These are phyloP conservation scores for Candida coquimbonensis DNA, from an alignment of 805 yeast genomes.

Conservation along the genomic window DNA sequence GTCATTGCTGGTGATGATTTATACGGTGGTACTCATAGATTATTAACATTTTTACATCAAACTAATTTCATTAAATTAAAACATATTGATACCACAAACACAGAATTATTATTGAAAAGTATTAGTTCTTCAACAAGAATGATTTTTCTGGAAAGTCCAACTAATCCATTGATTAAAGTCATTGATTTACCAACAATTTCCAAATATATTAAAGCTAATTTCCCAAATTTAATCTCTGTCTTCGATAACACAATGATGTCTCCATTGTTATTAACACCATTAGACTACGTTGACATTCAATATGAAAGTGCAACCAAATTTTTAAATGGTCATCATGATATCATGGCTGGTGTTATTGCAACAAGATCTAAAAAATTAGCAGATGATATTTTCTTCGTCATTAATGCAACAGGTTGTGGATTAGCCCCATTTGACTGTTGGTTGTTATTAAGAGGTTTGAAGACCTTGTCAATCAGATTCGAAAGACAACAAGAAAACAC, in stretches of 20 bases:
- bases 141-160: conserved; percentile 86
- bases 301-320: conserved; percentile 94
- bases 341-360: conserved; percentile 93
- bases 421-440: conserved; percentile 89
- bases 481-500: conserved; percentile 87
- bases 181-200: conserved; percentile 70
- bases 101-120: conserved; percentile 50
- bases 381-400: conserved; percentile 61
- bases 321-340: conserved; percentile 90
- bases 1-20: conserved; percentile 92
- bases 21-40: conserved; percentile 89
- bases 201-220: conserved; percentile 55
- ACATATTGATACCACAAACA: conserved; percentile 78
- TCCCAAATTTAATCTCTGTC: conserved; percentile 65
- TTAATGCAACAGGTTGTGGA: conserved; percentile 89
- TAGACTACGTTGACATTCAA: conserved; percentile 81
- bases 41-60: conserved; percentile 62
- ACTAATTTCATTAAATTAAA: conserved; percentile 58
- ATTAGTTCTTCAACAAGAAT: conserved; percentile 56
- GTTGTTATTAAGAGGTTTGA: conserved; percentile 82
- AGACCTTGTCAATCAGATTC: conserved; percentile 78
- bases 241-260: conserved; percentile 98
- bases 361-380: conserved; percentile 58
- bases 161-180: conserved; percentile 87
- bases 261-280: conserved; percentile 77